These are phyloP conservation scores for Calonectria naviculata DNA, from an alignment of 2,329 filamentous ascomycete genomes.

Conservation along the genomic window DNA sequence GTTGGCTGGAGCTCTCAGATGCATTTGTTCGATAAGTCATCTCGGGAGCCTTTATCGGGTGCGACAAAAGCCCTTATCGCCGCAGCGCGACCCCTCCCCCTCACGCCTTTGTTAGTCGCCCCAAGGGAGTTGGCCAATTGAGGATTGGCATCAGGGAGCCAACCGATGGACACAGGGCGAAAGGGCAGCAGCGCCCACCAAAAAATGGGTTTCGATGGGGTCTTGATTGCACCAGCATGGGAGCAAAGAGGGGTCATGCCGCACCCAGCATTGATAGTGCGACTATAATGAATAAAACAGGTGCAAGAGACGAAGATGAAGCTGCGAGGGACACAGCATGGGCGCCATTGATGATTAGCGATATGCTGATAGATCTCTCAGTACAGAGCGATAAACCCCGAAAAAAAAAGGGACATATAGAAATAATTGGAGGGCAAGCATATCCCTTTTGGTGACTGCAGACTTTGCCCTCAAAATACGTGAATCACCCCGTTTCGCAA, in stretches of 20 bases:
- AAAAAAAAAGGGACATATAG: not conserved
- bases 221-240: conserved; percentile 34
- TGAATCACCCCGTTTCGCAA: not conserved
- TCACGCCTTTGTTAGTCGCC: not conserved
- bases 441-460: conserved; percentile 2
- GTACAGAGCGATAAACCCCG: not conserved
- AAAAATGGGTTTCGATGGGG: conserved; percentile 30
- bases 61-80: conserved; percentile 17
- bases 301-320: not conserved
- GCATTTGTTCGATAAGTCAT: not conserved
- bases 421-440: not conserved
- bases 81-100: not conserved
- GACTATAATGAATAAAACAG: not conserved
- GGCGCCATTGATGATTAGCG: too few relatives aligned
- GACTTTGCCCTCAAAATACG: conserved; percentile 7
- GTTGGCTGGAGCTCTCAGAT: not conserved
- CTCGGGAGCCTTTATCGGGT: not conserved
- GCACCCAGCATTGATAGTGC: not conserved
- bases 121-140: conserved; percentile 29
- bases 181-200: conserved; percentile 14
- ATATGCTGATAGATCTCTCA: not conserved
- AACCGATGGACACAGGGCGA: conserved; percentile 8
- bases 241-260: conserved; percentile 10
- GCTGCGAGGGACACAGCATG: not conserved
- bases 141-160: conserved; percentile 21